These are phyloP conservation scores for Phlegmacium glaucopus DNA, from an alignment of 768 basidiomycete species.

Conservation along the genomic window DNA sequence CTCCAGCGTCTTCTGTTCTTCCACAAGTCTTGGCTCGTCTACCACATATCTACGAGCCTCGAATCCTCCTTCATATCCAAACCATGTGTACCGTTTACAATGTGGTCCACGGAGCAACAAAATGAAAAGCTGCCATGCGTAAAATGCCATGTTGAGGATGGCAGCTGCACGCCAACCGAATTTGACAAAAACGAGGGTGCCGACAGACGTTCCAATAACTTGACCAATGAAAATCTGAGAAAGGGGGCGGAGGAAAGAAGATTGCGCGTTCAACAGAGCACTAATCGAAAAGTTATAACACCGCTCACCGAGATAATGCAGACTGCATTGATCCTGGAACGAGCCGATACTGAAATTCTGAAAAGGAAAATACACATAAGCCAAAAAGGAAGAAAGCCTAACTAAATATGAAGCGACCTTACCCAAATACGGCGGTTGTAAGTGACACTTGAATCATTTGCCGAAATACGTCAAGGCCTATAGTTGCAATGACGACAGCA, in stretches of 20 bases:
- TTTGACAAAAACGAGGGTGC: constrained; percentile 64
- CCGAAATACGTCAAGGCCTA: constrained; percentile 72
- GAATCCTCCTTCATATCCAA: constrained; percentile 61
- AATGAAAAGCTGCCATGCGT: constrained; percentile 51
- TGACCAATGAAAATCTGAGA: constrained; percentile 74
- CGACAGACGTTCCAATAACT: constrained; percentile 77
- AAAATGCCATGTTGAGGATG: constrained; percentile 55
- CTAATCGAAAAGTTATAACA: neutral
- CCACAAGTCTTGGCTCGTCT: constrained; percentile 1
- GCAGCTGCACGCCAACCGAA: constrained; percentile 72
- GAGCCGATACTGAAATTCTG: constrained; percentile 44
- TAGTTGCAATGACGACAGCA: constrained; percentile 64
- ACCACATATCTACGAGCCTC: constrained; percentile 39
- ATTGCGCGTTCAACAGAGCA: neutral
- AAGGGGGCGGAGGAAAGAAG: neutral
- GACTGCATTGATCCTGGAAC: constrained; percentile 75
- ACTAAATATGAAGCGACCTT: constrained; percentile 6
- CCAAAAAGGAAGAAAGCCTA: constrained; percentile 6
- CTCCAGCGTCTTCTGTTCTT: neutral
- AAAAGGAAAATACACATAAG: constrained; percentile 5
- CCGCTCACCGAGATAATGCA: constrained; percentile 60
- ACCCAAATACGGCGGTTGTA: constrained; percentile 58
- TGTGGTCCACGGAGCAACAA: constrained; percentile 72
- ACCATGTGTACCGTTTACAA: constrained; percentile 50
- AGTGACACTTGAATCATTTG: constrained; percentile 72